Base-by-base conservation (phyloP, 805 yeast genomes). In the Cyberlindnera euphorbiae region DNA sequence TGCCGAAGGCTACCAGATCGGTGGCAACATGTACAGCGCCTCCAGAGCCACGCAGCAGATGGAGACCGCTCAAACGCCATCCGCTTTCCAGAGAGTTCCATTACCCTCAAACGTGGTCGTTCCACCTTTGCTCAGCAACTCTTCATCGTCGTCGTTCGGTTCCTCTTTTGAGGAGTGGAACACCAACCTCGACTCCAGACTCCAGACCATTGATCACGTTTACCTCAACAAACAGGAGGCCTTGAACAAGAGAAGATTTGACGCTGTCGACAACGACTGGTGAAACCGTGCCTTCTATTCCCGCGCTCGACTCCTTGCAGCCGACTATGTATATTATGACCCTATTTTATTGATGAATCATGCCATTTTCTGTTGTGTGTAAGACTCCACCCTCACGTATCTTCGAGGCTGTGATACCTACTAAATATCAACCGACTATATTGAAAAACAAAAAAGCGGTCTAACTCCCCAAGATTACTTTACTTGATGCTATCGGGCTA, bases 1-100 rank as follows among this genome's bases (percentile, higher is more conserved):
- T 4, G 66, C 73, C 23, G 77, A 78, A 29, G 88, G 88, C 1
- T 79, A 79, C 53, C 55, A 58, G 42, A 42, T 45, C 8, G 41
- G 47, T 16, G 49, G 46, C 19, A 45, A 39, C 32, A 28, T 42
- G 22, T 39, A 42, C 14, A 28, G 39, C 3, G 38, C 41, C 9
- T 9, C 45, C 28, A 33, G 39, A 35, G 7, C 23, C 17, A 38
- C 47, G 41, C 46, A 36, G 24, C 45, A 48, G 15, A 44, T 45
- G 30, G 46, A 41, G 32, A 35, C 41, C 8, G 46, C 36, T 28
- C 39, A 39, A 23, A 42, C 41, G 23, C 8, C 50, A 47, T 18
- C 53, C 44, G 53, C 52, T 14, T 55, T 62, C 47, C 49, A 55
- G 36, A 55, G 67, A 36, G 64, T 61, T 9, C 64, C 66, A 17